These are phyloP conservation scores for Citrullus colocynthis DNA, from an alignment of 306 rosid species.

Conservation along the genomic window DNA sequence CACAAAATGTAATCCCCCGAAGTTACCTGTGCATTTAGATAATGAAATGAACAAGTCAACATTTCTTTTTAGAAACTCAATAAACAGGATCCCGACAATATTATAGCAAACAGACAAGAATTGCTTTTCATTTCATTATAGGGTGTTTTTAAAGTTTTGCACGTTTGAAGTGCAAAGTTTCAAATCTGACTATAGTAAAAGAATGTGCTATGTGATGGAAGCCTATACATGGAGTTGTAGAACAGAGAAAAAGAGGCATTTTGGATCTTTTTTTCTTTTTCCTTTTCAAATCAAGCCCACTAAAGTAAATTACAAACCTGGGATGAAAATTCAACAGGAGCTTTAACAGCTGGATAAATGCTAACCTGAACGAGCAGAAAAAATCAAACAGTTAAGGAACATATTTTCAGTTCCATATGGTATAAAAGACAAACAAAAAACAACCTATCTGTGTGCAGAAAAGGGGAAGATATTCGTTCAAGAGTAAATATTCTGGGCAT, in stretches of 20 bases:
- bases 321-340: conserved; percentile 68
- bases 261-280: background rate
- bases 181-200: background rate
- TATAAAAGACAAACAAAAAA: background rate
- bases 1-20: conserved; percentile 85
- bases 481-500: background rate
- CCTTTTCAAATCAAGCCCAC: background rate
- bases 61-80: background rate
- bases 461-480: background rate
- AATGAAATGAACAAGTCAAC: background rate
- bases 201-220: background rate
- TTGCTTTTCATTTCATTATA: background rate
- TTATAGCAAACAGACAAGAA: background rate
- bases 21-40: conserved; percentile 36
- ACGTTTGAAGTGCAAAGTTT: background rate
- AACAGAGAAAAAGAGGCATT: background rate
- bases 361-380: conserved; percentile 50
- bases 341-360: conserved; percentile 84
- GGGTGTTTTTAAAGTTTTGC: background rate
- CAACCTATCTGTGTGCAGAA: background rate
- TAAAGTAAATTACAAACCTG: conserved; percentile 36
- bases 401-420: background rate
- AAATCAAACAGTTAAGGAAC: background rate
- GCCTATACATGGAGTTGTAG: background rate
- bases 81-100: background rate